Evolutionary conservation across 2,329 filamentous ascomycete genomes (phyloP).

Genomic region (Microdochium paspali): DNA sequence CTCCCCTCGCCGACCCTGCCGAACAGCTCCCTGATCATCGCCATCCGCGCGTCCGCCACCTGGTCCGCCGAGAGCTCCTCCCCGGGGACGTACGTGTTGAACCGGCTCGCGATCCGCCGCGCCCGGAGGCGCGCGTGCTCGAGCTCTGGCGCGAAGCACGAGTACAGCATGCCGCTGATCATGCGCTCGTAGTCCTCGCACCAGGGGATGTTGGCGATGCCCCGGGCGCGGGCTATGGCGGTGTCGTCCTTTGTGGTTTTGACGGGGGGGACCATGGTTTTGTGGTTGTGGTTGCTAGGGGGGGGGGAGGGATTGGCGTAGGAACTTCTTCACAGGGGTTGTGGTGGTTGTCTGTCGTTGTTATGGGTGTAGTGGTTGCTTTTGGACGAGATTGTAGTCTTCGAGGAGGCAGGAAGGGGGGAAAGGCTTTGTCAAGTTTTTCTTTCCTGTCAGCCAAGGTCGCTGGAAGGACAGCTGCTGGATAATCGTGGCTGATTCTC

Average conservation of each 20-base stretch:
- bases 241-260: conserved; percentile 24
- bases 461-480: too few species aligned
- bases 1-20: conserved; percentile 38
- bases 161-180: conserved; percentile 55
- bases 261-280: background rate
- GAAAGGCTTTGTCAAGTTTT: too few species aligned
- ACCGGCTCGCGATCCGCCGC: conserved; percentile 45
- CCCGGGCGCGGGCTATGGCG: conserved; percentile 34
- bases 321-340: too few species aligned
- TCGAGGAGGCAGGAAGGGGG: too few species aligned
- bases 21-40: conserved; percentile 38
- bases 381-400: too few species aligned
- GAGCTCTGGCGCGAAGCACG: conserved; percentile 37
- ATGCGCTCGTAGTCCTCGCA: conserved; percentile 55
- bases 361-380: too few species aligned
- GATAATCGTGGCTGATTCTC: too few species aligned
- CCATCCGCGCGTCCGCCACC: conserved; percentile 27
- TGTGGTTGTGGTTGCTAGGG: too few species aligned
- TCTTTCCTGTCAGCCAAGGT: too few species aligned
- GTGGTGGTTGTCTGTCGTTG: too few species aligned
- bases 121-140: conserved; percentile 40
- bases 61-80: conserved; percentile 28
- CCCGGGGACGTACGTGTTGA: conserved; percentile 46
- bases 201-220: conserved; percentile 41
- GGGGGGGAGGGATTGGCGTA: too few species aligned